Conservation (phyloP, 2,329 filamentous ascomycete species). For the Exophiala calicioides region DNA sequence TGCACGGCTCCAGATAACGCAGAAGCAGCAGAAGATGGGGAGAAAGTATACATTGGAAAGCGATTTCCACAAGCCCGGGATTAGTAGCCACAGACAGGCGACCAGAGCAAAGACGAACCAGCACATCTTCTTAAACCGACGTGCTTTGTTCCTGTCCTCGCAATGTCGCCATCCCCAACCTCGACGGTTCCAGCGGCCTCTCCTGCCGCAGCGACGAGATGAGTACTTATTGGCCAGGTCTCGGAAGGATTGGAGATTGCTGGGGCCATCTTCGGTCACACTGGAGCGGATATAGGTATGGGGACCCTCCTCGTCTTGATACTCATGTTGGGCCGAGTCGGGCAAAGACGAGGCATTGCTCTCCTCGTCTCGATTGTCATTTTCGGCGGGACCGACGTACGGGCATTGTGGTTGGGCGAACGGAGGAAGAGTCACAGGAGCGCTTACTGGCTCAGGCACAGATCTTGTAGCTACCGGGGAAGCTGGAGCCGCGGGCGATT, state of each 20-base stretch:
- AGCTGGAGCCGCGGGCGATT: constrained; percentile 10
- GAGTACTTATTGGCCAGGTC: neutral
- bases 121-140: constrained; percentile 20
- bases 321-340: constrained; percentile 13
- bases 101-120: constrained; percentile 21
- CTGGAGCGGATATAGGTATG: neutral
- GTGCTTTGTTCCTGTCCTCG: constrained; percentile 19
- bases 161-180: constrained; percentile 7
- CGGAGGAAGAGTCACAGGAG: constrained; percentile 10
- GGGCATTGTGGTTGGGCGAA: constrained; percentile 7
- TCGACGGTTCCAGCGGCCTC: constrained; percentile 7
- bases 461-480: constrained; percentile 20
- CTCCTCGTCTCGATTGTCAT: constrained; percentile 17
- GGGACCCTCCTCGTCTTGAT: neutral
- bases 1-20: neutral
- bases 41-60: constrained; percentile 21
- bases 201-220: constrained; percentile 12
- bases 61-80: constrained; percentile 24
- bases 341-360: constrained; percentile 15
- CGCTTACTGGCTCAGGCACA: constrained; percentile 24
- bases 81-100: constrained; percentile 25
- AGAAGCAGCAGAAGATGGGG: neutral
- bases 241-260: too few relatives aligned
- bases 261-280: constrained; percentile 9
- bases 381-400: constrained; percentile 9